Conservation (phyloP, 2,329 filamentous ascomycete genomes). For the Aspergillus fischeri region DNA sequence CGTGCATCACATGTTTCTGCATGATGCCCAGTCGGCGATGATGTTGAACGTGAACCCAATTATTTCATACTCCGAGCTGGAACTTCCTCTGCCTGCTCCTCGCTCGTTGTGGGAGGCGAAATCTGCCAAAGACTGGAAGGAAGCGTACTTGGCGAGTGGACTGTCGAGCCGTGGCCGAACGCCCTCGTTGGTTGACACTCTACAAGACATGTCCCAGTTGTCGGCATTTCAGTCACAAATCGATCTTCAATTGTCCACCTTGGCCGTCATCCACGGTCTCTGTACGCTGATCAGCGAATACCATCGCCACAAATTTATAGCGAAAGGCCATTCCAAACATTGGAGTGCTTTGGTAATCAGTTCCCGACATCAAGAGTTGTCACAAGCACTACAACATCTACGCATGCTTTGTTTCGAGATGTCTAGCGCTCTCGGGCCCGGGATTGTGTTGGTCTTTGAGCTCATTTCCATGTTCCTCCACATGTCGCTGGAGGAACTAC, state of each 20-base stretch:
- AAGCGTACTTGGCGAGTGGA: conserved; percentile 47
- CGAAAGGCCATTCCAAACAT: conserved; percentile 37
- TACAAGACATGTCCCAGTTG: conserved; percentile 55
- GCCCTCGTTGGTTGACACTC: conserved; percentile 43
- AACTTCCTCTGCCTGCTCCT: conserved; percentile 60
- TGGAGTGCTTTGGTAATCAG: conserved; percentile 46
- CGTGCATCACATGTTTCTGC: conserved; percentile 60
- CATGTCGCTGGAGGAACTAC: conserved; percentile 42
- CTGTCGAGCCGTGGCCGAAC: conserved; percentile 29
- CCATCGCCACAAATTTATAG: conserved; percentile 49
- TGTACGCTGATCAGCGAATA: conserved; percentile 66
- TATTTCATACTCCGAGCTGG: conserved; percentile 66
- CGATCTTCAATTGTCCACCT: conserved; percentile 55
- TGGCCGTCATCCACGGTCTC: conserved; percentile 61
- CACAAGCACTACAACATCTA: conserved; percentile 53
- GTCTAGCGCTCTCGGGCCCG: conserved; percentile 11
- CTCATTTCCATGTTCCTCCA: conserved; percentile 35
- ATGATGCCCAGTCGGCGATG: conserved; percentile 66
- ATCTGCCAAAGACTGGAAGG: conserved; percentile 62
- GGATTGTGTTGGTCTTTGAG: conserved; percentile 32
- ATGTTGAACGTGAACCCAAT: conserved; percentile 60
- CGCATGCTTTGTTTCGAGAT: conserved; percentile 32
- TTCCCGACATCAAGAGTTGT: conserved; percentile 60
- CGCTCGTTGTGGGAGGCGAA: conserved; percentile 63
- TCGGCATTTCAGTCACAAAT: conserved; percentile 48